Conservation (phyloP, 805 yeast genomes). For the Torulaspora franciscae region DNA sequence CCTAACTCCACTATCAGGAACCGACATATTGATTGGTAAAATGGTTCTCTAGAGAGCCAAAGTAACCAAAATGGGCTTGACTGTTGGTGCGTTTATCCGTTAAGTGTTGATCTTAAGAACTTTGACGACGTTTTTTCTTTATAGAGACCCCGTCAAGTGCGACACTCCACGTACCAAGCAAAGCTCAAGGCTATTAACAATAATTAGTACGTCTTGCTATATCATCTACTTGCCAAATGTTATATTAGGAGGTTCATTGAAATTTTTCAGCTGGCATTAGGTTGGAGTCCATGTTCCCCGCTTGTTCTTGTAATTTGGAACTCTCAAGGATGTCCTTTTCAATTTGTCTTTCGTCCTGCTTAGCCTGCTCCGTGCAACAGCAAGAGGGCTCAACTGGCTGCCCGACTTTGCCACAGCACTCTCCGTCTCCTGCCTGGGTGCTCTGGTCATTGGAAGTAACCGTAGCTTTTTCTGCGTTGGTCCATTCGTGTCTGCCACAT, state of each 20-base stretch:
- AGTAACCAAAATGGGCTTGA: neutral
- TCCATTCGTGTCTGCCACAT: conserved; percentile 28
- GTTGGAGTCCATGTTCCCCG: conserved; percentile 32
- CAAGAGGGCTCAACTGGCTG: conserved; percentile 11
- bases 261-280: conserved; percentile 30
- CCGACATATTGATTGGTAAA: conserved; percentile 10
- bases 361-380: conserved; percentile 13
- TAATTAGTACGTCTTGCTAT: neutral
- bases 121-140: neutral
- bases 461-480: conserved; percentile 3
- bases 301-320: conserved; percentile 29
- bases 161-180: neutral
- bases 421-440: conserved; percentile 2
- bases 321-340: conserved; percentile 26
- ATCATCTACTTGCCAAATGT: neutral
- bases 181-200: too few species aligned
- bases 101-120: neutral
- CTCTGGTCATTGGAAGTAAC: conserved; percentile 9
- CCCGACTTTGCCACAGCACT: conserved; percentile 10
- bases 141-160: neutral
- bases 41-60: neutral
- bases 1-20: conserved; percentile 9
- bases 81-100: neutral
- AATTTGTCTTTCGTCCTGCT: conserved; percentile 20
- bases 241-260: conserved; percentile 1